Evolutionary conservation across 352 stramenopile genomes (phyloP), one percentile per base, ranked within the genome.

Genomic region (Pythium guiyangense): DNA sequence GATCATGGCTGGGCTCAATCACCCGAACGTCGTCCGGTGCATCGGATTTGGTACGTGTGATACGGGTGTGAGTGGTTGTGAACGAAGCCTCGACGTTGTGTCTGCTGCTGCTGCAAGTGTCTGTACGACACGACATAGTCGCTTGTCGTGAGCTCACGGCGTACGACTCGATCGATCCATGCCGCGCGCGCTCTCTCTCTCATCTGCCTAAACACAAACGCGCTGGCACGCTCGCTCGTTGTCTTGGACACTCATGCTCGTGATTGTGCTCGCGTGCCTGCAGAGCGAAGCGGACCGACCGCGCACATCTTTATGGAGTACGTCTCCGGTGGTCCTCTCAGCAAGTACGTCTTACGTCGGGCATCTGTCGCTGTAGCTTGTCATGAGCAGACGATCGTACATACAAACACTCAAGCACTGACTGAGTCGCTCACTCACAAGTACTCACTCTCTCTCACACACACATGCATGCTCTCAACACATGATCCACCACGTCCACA

Each of bases 301-400:
- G 80, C 82, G 52, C 73, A 79, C 45, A 85, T 97, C 54, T 90
- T 89, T 62, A 88, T 90, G 72, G 90, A 97, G 62, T 97, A 91
- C 46, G 67, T 96, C 9, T 75, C 87, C 1, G 73, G 74, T 4
- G 90, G 91, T 0, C 93, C 84, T 1, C 27, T 97, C 5, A 83
- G 77, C 67, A 82, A 73, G 66, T 89, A 69, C 25, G 49, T 27
- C 22, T 1, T 10, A n/a, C 18, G 15, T 14, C 2, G 22, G 0
- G 22, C 22, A 22, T 22, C 22, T 0, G 22, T 22, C 22, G 1
- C 22, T 22, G 22, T 22, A 0, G 22, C 22, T 22, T 22, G 22
- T 1, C 22, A 22, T 22, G 22, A 22, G 22, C 22, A 22, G 0
- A 22, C 22, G 22, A n/a, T n/a, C n/a, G n/a, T n/a, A 5, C 17